Evolutionary conservation across 2,329 filamentous ascomycete genomes (phyloP).

Genomic region (Fusarium nurragi): DNA sequence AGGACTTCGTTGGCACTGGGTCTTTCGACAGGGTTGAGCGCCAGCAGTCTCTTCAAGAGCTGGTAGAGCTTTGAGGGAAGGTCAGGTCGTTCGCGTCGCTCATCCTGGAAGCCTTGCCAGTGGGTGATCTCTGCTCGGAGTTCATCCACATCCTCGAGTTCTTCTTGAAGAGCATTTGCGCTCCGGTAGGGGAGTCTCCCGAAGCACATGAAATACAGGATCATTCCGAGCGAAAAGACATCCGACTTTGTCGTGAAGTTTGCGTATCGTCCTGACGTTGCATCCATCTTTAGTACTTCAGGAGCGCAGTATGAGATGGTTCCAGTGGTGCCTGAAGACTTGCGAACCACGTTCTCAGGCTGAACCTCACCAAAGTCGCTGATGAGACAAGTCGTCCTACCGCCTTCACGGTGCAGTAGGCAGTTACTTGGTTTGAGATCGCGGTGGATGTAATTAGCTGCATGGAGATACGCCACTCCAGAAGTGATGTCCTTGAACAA

Average conservation of each 20-base stretch:
- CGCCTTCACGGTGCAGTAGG: constrained; percentile 79
- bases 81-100: constrained; percentile 78
- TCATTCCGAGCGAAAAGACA: constrained; percentile 98
- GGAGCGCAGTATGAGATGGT: constrained; percentile 98
- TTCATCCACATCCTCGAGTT: constrained; percentile 88
- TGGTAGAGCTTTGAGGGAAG: constrained; percentile 87
- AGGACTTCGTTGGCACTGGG: constrained; percentile 90
- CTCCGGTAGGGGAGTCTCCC: constrained; percentile 84
- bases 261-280: constrained; percentile 75
- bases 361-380: constrained; percentile 99
- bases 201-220: constrained; percentile 98
- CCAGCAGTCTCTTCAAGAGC: constrained; percentile 82
- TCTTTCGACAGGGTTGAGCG: constrained; percentile 77
- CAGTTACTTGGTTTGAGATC: constrained; percentile 98
- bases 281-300: constrained; percentile 80
- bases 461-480: constrained; percentile 88
- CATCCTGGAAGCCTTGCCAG: constrained; percentile 88
- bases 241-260: constrained; percentile 98
- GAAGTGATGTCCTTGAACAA: constrained; percentile 96
- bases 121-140: constrained; percentile 84
- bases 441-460: constrained; percentile 92
- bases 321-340: constrained; percentile 90
- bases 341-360: constrained; percentile 79
- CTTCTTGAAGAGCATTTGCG: constrained; percentile 87
- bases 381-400: constrained; percentile 81